Base-by-base conservation (phyloP, 2,329 filamentous ascomycete genomes). In the Rutstroemia sp. region DNA sequence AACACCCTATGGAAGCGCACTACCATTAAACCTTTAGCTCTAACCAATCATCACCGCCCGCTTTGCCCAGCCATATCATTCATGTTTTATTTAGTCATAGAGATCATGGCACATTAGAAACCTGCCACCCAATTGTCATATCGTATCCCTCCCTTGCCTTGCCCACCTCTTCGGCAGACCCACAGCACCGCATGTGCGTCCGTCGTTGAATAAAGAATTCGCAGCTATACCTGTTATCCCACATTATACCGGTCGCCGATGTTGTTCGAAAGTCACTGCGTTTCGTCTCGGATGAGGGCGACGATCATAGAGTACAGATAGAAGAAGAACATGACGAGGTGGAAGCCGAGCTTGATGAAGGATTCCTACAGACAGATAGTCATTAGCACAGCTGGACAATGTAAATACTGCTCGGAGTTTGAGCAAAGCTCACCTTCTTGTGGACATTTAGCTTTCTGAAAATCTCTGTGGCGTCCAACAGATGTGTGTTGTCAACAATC, bases 281-380 rank as follows among this genome's bases (percentile, higher is more conserved):
- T 83, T 77, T 99, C 94, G 74, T 97, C 94, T 70, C 88, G 86
- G 78, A 99, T 99, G 61, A 99, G 82, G 64, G 94, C 62, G 7
- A 61, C 60, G 67, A 68, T 68, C 66, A 68, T 68, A 12, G 63
- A 95, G 83, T 96, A 96, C 57, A 57, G 55, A 78, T 99, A 99
- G 83, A 97, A 99, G 85, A 99, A 99, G 83, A 99, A 99, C 91
- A 99, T 96, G 76, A 99, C 74, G 59, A 99, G 80, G 75, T 99
- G 94, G 81, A 99, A 99, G 56, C 92, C 94, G 45, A 99, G 89
- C 79, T 99, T 99, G 78, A 94, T 86, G 74, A 99, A 99, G 0
- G 94, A 97, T 83, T 99, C 94, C 92, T 96, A 54, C 16, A 16
- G 21, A 10, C 55, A 51, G 19, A 59, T 23, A 34, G 14, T 34